These are phyloP conservation scores for Aspergillus sp. DNA, from an alignment of 2,329 filamentous ascomycete species.

Conservation along the genomic window DNA sequence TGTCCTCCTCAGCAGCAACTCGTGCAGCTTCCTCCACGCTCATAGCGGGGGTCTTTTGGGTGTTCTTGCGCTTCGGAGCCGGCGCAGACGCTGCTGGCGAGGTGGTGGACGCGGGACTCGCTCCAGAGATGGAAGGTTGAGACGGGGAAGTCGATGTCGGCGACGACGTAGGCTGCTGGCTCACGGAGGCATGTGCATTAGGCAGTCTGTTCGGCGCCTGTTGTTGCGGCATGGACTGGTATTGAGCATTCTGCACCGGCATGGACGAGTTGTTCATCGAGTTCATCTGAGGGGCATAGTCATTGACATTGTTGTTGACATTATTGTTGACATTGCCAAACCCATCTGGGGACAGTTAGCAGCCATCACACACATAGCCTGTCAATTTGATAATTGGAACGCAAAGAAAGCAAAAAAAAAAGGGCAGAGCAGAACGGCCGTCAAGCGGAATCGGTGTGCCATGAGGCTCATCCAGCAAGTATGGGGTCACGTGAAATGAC, in stretches of 20 bases:
- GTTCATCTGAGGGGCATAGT: constrained; percentile 32
- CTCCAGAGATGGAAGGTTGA: constrained; percentile 21
- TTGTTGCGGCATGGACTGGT: constrained; percentile 20
- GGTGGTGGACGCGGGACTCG: constrained; percentile 16
- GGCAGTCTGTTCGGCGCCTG: constrained; percentile 16
- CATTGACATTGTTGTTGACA: constrained; percentile 26
- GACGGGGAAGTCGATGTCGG: constrained; percentile 14
- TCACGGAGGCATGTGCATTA: constrained; percentile 17
- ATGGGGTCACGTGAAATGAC: constrained; percentile 38
- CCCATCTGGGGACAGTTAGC: constrained; percentile 26
- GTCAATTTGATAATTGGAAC: background rate
- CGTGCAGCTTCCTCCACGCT: constrained; percentile 70
- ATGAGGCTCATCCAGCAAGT: background rate
- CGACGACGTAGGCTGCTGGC: constrained; percentile 17
- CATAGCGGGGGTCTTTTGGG: constrained; percentile 38
- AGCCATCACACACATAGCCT: background rate
- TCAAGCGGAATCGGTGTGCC: background rate
- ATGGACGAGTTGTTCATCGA: constrained; percentile 23
- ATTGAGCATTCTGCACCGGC: constrained; percentile 26
- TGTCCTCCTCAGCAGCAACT: constrained; percentile 82
- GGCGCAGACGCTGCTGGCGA: constrained; percentile 18
- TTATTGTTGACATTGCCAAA: constrained; percentile 28
- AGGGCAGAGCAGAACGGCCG: background rate
- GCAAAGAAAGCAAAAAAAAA: background rate
- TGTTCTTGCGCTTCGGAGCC: constrained; percentile 37